Percentiles rank a stretch among this genome's conserved stretches.
phyloP scores from a whole-genome alignment of 139 green algal species.

The Chlamydomonas sphaeroides region DNA sequence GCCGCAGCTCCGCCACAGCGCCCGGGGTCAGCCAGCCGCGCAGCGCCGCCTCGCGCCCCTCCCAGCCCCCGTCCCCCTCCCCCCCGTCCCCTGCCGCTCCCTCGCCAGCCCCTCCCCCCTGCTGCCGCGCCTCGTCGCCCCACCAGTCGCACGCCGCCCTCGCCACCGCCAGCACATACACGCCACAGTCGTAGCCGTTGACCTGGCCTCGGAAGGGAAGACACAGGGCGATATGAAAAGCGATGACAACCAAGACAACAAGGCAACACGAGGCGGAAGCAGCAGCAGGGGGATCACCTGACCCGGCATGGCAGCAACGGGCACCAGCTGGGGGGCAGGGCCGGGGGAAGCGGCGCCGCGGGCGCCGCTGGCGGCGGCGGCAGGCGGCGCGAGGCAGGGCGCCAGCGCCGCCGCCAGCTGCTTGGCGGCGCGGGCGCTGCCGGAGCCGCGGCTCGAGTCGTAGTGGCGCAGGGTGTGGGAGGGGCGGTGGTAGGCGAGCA shows the following conservation, averaged over 20 bases:
- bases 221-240: no score
- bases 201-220: no score
- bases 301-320: conserved; percentile 41
- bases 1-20: neutral
- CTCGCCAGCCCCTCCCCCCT: neutral
- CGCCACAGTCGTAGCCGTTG: conserved; percentile 80
- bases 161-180: conserved; percentile 72
- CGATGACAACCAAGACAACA: no score
- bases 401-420: conserved; percentile 8
- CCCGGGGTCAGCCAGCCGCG: conserved; percentile 17
- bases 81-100: neutral
- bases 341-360: neutral
- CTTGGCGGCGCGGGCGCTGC: neutral
- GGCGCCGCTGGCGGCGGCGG: neutral
- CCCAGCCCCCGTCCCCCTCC: neutral
- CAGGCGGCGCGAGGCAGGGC: neutral
- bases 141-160: conserved; percentile 36
- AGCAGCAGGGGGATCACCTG: no score
- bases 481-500: conserved; percentile 55
- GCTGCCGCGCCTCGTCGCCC: neutral
- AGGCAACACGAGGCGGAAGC: no score
- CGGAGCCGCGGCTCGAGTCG: conserved; percentile 46
- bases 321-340: conserved; percentile 10
- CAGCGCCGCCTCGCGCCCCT: neutral
- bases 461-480: conserved; percentile 66